Percentiles rank a stretch among this genome's conserved stretches.
phyloP scores from a whole-genome alignment of 768 basidiomycete species.

The Termitomyces sp. region DNA sequence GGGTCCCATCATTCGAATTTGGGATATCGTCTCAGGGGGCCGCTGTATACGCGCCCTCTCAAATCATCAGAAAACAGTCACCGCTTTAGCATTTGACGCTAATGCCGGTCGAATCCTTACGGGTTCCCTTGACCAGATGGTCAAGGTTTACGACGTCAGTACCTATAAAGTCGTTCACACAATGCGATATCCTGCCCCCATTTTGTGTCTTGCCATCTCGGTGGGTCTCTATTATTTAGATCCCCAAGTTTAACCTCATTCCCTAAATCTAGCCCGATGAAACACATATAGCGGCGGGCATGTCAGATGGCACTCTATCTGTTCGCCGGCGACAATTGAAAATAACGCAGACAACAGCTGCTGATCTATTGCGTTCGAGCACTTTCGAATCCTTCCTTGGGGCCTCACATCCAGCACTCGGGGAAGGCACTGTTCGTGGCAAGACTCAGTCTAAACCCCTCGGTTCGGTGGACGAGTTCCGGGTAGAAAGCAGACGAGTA shows the following conservation, averaged over 20 bases:
- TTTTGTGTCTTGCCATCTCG: conserved; percentile 88
- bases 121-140: conserved; percentile 94
- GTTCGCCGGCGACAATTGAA: conserved; percentile 85
- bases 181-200: conserved; percentile 94
- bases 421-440: conserved; percentile 42
- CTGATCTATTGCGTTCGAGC: conserved; percentile 44
- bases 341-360: conserved; percentile 45
- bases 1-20: conserved; percentile 89
- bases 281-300: conserved; percentile 94
- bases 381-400: conserved; percentile 68
- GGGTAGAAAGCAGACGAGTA: conserved; percentile 67
- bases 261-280: conserved; percentile 73
- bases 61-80: conserved; percentile 98
- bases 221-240: conserved; percentile 41
- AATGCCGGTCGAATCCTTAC: conserved; percentile 77
- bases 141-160: conserved; percentile 96
- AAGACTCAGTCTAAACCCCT: conserved; percentile 46
- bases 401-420: conserved; percentile 48
- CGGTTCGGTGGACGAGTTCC: conserved; percentile 71
- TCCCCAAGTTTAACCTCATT: conserved; percentile 8
- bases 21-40: conserved; percentile 93
- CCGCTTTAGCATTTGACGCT: conserved; percentile 78
- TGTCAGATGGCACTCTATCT: conserved; percentile 98
- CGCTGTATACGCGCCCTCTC: conserved; percentile 88
- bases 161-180: conserved; percentile 96